Evolutionary conservation across 2,329 filamentous ascomycete genomes (phyloP).

Genomic region (Metarhizium brunneum): DNA sequence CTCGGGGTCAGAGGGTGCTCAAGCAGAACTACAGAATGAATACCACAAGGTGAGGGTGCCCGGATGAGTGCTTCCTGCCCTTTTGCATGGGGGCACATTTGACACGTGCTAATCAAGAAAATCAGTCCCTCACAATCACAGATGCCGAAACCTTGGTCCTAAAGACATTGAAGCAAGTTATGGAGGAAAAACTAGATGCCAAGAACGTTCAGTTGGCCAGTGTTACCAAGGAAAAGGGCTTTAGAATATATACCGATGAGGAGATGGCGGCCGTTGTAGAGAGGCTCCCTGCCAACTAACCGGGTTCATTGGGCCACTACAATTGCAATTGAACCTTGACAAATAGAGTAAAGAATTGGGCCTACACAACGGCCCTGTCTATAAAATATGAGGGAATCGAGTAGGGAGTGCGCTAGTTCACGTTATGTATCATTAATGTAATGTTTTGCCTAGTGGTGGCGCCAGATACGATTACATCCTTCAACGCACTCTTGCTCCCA

Average conservation of each 20-base stretch:
- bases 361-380: neutral
- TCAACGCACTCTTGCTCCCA: neutral
- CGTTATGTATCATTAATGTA: conserved; percentile 22
- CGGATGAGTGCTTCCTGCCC: neutral
- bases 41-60: conserved; percentile 69
- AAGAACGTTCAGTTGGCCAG: conserved; percentile 99
- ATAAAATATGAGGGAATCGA: neutral
- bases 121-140: conserved; percentile 72
- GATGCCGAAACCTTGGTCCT: conserved; percentile 93
- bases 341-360: conserved; percentile 5
- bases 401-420: neutral
- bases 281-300: conserved; percentile 61
- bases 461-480: conserved; percentile 5
- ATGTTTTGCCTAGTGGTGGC: conserved; percentile 10
- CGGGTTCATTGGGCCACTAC: conserved; percentile 2
- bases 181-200: conserved; percentile 98
- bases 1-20: conserved; percentile 91
- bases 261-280: conserved; percentile 93
- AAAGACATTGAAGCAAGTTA: conserved; percentile 98
- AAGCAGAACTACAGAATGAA: conserved; percentile 96
- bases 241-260: conserved; percentile 96
- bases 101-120: conserved; percentile 3
- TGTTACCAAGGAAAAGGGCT: conserved; percentile 94
- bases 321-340: conserved; percentile 7
- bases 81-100: neutral